Evolutionary conservation across 805 yeast genomes (phyloP), one percentile per base, ranked within the genome.

Genomic region (Ogataea haglerorum): DNA sequence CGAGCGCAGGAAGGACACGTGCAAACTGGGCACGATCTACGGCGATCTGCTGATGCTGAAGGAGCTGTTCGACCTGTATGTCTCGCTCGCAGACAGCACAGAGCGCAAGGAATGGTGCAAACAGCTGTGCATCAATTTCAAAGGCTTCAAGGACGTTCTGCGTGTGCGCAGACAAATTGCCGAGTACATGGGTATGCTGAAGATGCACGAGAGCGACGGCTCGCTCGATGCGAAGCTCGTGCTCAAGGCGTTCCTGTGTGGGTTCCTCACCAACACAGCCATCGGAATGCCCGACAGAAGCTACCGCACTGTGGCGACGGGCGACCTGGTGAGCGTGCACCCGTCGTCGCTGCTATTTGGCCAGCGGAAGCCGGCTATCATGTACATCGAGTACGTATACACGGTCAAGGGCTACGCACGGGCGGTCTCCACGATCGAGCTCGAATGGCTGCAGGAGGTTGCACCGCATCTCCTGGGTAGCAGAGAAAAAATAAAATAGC

Each of bases 271-370:
- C 34, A 90, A 91, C 60, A 82, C 96, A 0, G 99, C 99, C 0
- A 77, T 93, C 14, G 95, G 96, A 9, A 78, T 86, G 79, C 96
- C 98, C 0, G 98, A 93, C 61, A 73, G 97, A 55, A 84, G 96
- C 3, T 93, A 82, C 65, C 72, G 95, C 57, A 89, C 98, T 0
- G 82, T 89, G 6, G 68, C 82, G 21, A 78, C 85, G 1, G 95
- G 95, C 18, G 96, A 88, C 60, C 69, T 86, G 23, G 78, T 91
- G 34, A 80, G 93, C 36, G 79, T 91, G 9, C 98, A 91, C 57
- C 98, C 98, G 0, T 85, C 95, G 0, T 87, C 96, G 0, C 65
- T 85, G 61, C 65, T 93, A 29, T 93, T 91, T 63, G 96, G 96
- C 6, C 75, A 76, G 49, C 75, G 77, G 50, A 71, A 80, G 32